A percentile compares a stretch with the other conserved stretches of the same genome.
Evolutionary conservation across 2,329 filamentous ascomycete genomes (phyloP).

Genomic region (Talaromyces sp.): DNA sequence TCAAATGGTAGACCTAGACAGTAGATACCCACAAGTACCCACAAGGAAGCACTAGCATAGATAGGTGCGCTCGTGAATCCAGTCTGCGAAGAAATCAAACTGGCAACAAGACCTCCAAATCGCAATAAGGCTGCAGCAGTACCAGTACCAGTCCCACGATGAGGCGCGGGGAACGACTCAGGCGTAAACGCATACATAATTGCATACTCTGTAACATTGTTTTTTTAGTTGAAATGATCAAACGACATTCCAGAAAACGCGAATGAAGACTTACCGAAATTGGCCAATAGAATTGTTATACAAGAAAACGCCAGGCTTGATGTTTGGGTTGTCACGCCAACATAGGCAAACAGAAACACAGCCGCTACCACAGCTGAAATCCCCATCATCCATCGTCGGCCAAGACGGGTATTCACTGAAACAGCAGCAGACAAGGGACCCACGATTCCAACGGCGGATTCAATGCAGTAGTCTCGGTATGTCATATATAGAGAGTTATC

Average conservation of each 20-base stretch:
- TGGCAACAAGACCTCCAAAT: slow-evolving; percentile 43
- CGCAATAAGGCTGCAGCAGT: slow-evolving; percentile 38
- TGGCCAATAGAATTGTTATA: slow-evolving; percentile 51
- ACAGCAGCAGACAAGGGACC: slow-evolving; percentile 49
- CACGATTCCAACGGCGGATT: slow-evolving; percentile 42
- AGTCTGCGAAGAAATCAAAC: slow-evolving; percentile 47
- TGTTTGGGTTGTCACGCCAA: slow-evolving; percentile 43
- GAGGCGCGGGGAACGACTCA: slow-evolving; percentile 31
- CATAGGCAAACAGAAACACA: slow-evolving; percentile 52
- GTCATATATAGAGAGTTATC: slow-evolving; percentile 23
- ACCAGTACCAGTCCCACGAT: slow-evolving; percentile 28
- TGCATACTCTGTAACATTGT: slow-evolving; percentile 35
- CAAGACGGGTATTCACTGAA: slow-evolving; percentile 46
- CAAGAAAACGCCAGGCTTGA: slow-evolving; percentile 38
- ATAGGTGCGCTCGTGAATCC: slow-evolving; percentile 50
- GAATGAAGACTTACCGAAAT: slow-evolving; percentile 27
- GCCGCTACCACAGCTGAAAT: slow-evolving; percentile 49
- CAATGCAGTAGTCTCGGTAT: slow-evolving; percentile 32
- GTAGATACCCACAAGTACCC: slow-evolving; percentile 47
- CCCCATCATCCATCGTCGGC: slow-evolving; percentile 51
- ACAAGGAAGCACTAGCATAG: slow-evolving; percentile 50
- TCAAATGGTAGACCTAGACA: slow-evolving; percentile 51
- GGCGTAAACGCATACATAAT: slow-evolving; percentile 35
- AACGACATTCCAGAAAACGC: not conserved
- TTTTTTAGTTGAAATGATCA: not conserved